Evolutionary conservation across 345 rosid species (phyloP).

Genomic region (Kernera saxatilis): DNA sequence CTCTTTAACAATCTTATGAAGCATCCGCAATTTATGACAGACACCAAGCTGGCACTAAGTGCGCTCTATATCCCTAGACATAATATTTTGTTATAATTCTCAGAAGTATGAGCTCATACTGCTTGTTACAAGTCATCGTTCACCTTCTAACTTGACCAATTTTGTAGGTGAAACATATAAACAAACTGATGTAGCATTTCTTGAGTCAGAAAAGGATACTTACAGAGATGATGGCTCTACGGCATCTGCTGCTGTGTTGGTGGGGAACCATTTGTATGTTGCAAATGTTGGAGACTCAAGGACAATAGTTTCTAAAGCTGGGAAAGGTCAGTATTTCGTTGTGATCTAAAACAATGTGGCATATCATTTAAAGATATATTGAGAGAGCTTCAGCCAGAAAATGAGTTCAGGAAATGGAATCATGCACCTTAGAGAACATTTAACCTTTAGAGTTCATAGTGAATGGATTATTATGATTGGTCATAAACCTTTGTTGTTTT

Average conservation of each 20-base stretch:
- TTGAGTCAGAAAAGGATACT: constrained; percentile 72
- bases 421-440: neutral
- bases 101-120: constrained; percentile 21
- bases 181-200: constrained; percentile 81
- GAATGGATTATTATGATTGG: neutral
- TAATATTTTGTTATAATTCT: constrained; percentile 9
- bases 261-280: constrained; percentile 87
- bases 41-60: constrained; percentile 87
- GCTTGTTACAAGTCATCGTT: neutral
- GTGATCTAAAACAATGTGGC: constrained; percentile 3
- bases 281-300: constrained; percentile 99
- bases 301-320: constrained; percentile 83
- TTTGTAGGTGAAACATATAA: constrained; percentile 82
- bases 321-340: constrained; percentile 52
- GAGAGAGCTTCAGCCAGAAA: neutral
- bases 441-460: neutral
- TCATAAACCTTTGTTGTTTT: neutral
- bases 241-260: constrained; percentile 92
- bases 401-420: neutral
- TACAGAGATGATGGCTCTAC: constrained; percentile 98
- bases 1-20: constrained; percentile 87
- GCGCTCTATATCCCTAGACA: constrained; percentile 22
- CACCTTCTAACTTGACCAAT: constrained; percentile 9
- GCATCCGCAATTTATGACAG: constrained; percentile 73
- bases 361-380: neutral